These are phyloP conservation scores for Stropharia rugosoannulata DNA, from an alignment of 768 basidiomycete species.

Conservation along the genomic window DNA sequence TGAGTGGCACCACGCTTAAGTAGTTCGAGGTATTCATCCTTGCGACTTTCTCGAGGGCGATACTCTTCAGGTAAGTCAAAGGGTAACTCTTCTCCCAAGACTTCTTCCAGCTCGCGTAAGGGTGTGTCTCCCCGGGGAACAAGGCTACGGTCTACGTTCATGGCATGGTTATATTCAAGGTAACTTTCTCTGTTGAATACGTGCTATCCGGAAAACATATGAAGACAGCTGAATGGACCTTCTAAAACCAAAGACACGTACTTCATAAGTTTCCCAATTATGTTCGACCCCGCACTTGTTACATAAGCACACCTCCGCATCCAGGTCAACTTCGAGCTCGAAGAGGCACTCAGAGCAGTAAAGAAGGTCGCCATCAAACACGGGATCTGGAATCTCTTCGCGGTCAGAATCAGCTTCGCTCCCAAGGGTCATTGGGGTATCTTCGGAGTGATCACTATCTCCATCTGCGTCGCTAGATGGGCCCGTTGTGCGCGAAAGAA, in stretches of 20 bases:
- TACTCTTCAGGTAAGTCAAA: neutral
- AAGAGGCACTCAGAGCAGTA: neutral
- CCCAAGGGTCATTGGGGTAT: neutral
- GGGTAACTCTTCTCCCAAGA: neutral
- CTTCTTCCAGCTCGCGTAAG: slow-evolving; percentile 14
- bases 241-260: neutral
- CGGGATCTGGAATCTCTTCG: neutral
- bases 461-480: too few species aligned
- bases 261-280: neutral
- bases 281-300: neutral
- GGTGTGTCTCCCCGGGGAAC: slow-evolving; percentile 31
- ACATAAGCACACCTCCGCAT: neutral
- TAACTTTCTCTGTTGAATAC: neutral
- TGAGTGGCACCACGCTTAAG: slow-evolving; percentile 31
- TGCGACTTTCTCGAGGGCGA: slow-evolving; percentile 1
- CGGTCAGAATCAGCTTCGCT: neutral
- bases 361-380: neutral
- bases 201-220: neutral
- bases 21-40: slow-evolving; percentile 27
- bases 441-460: too few species aligned
- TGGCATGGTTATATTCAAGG: slow-evolving; percentile 12
- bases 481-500: too few species aligned
- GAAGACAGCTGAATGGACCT: too few species aligned
- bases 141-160: slow-evolving; percentile 23
- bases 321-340: neutral